Base-by-base conservation (phyloP, 1,284 basidiomycete species). In the Ustilago crameri region DNA sequence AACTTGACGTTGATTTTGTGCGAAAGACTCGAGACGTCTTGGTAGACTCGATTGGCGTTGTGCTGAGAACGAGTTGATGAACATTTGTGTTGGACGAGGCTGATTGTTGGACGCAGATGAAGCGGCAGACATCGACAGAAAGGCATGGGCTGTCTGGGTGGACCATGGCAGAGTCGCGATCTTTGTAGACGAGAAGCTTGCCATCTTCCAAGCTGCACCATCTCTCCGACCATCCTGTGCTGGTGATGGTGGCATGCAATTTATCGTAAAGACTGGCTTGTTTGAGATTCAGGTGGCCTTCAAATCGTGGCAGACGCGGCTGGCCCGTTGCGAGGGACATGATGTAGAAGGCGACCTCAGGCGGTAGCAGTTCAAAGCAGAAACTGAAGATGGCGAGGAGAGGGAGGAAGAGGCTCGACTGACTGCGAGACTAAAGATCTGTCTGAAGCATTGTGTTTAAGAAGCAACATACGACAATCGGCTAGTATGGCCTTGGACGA, bases 151-250 rank as follows among this genome's bases (percentile, higher is more conserved):
- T 15, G 9, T 64, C 61, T 10, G 67, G 60, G 22, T 30, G 40
- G 23, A 70, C 46, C 40, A 70, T 52, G 42, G 67, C 67, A n/a
- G 61, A 50, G 17, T 51, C 59, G 27, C 61, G 61, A 30, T 64
- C 67, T 8, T 30, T 44, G 40, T 70, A 70, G n/a, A 70, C 50
- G 26, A 70, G 57, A 14, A 70, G 56, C 43, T 49, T 56, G 34
- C 50, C 67, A 37, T 52, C 67, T 49, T 70, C 67, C 18, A 70
- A 53, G 23, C 67, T 70, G 53, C 67, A 64, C 67, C 67, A 70
- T 27, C 38, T 42, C 37, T 70, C 61, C 3, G 55, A 49, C 67
- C 67, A 70, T 2, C 49, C 64, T 17, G 49, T 58, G 24, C 56
- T 15, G 3, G 48, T 15, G 41, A 55, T 65, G 8, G 55, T 51